These are phyloP conservation scores for Echinosophora koreensis DNA, from an alignment of 306 rosid species.

Conservation along the genomic window DNA sequence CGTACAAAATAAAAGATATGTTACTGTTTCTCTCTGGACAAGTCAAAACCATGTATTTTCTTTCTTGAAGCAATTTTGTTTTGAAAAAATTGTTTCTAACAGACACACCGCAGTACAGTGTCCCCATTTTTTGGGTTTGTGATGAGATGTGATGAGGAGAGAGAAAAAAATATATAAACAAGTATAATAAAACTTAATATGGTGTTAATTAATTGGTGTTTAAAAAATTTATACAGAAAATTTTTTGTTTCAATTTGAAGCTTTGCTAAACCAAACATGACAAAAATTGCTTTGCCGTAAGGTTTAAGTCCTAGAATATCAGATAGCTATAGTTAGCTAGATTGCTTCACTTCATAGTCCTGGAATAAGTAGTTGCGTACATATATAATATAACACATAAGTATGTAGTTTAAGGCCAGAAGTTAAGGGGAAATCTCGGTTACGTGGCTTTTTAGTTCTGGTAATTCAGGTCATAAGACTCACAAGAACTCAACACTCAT, in stretches of 20 bases:
- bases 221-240: no score
- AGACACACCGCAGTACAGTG: no score
- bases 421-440: background rate
- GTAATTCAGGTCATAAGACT: background rate
- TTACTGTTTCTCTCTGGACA: background rate
- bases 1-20: background rate
- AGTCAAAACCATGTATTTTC: background rate
- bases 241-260: background rate
- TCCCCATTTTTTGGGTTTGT: no score
- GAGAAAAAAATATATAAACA: no score
- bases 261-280: background rate
- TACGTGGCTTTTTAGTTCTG: background rate
- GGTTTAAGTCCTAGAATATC: background rate
- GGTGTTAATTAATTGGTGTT: no score
- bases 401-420: background rate
- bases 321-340: background rate
- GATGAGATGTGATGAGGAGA: no score
- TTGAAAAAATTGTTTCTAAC: no score
- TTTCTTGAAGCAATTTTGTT: background rate
- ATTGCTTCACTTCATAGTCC: slow-evolving; percentile 15
- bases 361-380: slow-evolving; percentile 15
- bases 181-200: no score
- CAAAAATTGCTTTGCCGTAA: slow-evolving; percentile 29
- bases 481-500: background rate
- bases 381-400: background rate